phyloP scores from a whole-genome alignment of 75 land plant species.

The Chamaecyparis obtusa region DNA sequence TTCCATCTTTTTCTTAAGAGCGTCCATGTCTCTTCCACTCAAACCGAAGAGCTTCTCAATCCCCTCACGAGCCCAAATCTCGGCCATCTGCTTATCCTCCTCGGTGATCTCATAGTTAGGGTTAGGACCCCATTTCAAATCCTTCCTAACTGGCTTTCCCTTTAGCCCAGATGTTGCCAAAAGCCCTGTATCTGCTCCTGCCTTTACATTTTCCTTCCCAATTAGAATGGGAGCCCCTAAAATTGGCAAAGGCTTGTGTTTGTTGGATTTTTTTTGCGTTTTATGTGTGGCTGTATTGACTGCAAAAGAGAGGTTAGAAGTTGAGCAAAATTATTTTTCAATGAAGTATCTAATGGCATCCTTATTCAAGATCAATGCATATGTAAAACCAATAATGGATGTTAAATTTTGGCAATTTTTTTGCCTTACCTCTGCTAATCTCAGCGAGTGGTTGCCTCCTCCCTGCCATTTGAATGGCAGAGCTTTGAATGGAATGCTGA shows the following conservation, averaged over 20 bases:
- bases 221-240: background rate
- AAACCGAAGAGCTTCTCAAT: constrained; percentile 13
- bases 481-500: background rate
- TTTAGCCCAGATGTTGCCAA: background rate
- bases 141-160: background rate
- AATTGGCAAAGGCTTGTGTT: constrained; percentile 9
- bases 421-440: background rate
- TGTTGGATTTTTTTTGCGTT: background rate
- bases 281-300: background rate
- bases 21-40: constrained; percentile 12
- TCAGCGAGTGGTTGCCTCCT: background rate
- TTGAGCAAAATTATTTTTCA: no score
- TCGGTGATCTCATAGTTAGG: constrained; percentile 8
- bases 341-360: background rate
- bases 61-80: constrained; percentile 20
- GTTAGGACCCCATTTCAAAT: background rate
- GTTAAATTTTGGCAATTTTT: background rate
- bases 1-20: no score
- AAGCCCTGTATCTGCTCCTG: background rate
- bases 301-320: background rate
- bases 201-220: background rate
- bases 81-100: constrained; percentile 16
- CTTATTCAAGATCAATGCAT: background rate
- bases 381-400: background rate
- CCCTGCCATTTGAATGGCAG: background rate